phyloP scores from a whole-genome alignment of 495 filamentous ascomycete species.

The Evernia prunastri region DNA sequence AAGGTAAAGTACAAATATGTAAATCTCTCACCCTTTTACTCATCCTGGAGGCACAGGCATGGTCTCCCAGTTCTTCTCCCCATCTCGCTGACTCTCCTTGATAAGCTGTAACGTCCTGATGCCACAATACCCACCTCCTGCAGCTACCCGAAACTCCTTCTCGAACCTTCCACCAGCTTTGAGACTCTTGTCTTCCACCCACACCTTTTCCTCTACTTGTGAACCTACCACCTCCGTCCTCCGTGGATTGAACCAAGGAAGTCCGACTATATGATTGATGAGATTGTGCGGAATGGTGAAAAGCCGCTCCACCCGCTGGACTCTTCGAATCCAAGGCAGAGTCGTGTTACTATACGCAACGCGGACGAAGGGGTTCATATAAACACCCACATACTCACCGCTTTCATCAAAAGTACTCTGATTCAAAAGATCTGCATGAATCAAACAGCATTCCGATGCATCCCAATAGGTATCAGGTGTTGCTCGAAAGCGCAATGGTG shows the following conservation, averaged over 20 bases:
- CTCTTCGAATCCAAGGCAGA: slow-evolving; percentile 49
- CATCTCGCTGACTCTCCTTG: slow-evolving; percentile 43
- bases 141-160: slow-evolving; percentile 37
- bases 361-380: slow-evolving; percentile 67
- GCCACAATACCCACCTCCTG: slow-evolving; percentile 52
- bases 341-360: slow-evolving; percentile 54
- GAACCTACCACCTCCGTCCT: slow-evolving; percentile 50
- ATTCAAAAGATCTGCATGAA: slow-evolving; percentile 62
- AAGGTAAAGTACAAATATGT: slow-evolving; percentile 2
- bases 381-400: slow-evolving; percentile 50
- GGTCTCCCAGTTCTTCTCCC: slow-evolving; percentile 50
- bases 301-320: slow-evolving; percentile 53
- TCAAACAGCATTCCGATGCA: slow-evolving; percentile 71
- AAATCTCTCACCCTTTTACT: slow-evolving; percentile 4
- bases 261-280: slow-evolving; percentile 43
- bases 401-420: slow-evolving; percentile 35
- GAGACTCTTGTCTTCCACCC: slow-evolving; percentile 36
- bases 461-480: slow-evolving; percentile 65
- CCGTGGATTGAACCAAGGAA: slow-evolving; percentile 54
- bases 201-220: slow-evolving; percentile 48
- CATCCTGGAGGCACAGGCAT: slow-evolving; percentile 29
- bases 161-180: slow-evolving; percentile 39
- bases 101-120: slow-evolving; percentile 51
- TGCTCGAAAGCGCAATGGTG: slow-evolving; percentile 58
- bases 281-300: slow-evolving; percentile 50